Conservation (phyloP, 805 yeast species). For the Spencermartinsiella europaea region DNA sequence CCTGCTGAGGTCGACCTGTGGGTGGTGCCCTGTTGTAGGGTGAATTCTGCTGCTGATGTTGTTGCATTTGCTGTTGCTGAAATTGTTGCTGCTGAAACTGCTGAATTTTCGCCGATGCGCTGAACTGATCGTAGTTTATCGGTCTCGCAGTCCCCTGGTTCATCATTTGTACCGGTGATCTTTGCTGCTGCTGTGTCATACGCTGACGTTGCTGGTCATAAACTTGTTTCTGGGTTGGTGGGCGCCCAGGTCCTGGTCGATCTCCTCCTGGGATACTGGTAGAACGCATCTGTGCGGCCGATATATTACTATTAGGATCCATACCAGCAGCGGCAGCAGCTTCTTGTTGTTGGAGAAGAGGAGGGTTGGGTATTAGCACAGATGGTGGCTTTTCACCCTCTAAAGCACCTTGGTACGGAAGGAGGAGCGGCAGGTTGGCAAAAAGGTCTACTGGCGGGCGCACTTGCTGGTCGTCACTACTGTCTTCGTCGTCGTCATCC, state of each 20-base stretch:
- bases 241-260: neutral
- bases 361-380: slow-evolving; percentile 20
- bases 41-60: slow-evolving; percentile 15
- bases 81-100: slow-evolving; percentile 21
- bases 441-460: slow-evolving; percentile 1
- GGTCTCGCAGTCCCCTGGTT: neutral
- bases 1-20: slow-evolving; percentile 2
- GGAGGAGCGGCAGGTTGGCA: slow-evolving; percentile 3
- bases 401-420: slow-evolving; percentile 16
- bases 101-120: slow-evolving; percentile 20
- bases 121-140: neutral
- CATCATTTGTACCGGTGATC: neutral
- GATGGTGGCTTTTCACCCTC: slow-evolving; percentile 14
- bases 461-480: neutral
- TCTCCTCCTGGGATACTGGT: neutral
- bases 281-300: neutral
- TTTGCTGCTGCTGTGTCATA: slow-evolving; percentile 5
- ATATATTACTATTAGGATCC: slow-evolving; percentile 1
- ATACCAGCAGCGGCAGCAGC: too few species aligned
- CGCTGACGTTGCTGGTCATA: slow-evolving; percentile 2
- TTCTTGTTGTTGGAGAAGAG: slow-evolving; percentile 5
- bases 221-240: neutral
- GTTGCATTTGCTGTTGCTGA: slow-evolving; percentile 13
- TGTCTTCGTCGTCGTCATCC: slow-evolving; percentile 1
- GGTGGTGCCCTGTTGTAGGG: neutral